phyloP scores from a whole-genome alignment of 306 rosid species.

The Geum urbanum region DNA sequence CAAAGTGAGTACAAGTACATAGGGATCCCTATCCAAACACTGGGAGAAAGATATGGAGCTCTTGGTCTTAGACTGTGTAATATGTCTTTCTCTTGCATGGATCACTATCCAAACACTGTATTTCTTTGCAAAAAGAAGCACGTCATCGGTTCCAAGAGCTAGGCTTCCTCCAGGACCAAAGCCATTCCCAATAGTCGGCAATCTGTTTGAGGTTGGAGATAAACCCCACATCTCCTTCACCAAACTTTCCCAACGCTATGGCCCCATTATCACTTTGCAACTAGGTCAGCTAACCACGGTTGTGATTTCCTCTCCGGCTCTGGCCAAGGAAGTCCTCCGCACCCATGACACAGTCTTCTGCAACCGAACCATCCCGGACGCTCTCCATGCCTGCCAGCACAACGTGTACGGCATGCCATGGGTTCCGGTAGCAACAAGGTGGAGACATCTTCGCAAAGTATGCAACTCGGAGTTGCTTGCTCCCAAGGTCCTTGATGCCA shows the following conservation, averaged over 20 bases:
- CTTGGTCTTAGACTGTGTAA: slow-evolving; percentile 1
- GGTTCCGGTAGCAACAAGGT: slow-evolving; percentile 27
- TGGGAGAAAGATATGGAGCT: background rate
- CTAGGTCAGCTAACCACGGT: slow-evolving; percentile 47
- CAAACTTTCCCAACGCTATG: slow-evolving; percentile 31
- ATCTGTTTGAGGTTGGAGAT: slow-evolving; percentile 43
- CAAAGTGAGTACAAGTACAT: background rate
- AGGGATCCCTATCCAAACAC: background rate
- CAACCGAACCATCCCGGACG: slow-evolving; percentile 35
- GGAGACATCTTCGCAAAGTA: slow-evolving; percentile 42
- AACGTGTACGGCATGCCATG: slow-evolving; percentile 25
- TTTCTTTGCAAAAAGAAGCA: background rate
- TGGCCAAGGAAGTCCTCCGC: slow-evolving; percentile 40
- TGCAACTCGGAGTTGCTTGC: slow-evolving; percentile 36
- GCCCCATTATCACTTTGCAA: slow-evolving; percentile 46
- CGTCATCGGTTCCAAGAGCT: background rate
- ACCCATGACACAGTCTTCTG: slow-evolving; percentile 38
- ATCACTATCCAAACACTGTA: slow-evolving; percentile 14
- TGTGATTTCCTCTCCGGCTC: slow-evolving; percentile 37
- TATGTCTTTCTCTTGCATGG: slow-evolving; percentile 2
- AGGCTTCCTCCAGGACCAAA: slow-evolving; percentile 56
- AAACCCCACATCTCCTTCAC: slow-evolving; percentile 52
- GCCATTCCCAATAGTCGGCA: slow-evolving; percentile 43
- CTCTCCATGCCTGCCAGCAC: slow-evolving; percentile 28
- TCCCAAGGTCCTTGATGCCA: slow-evolving; percentile 32